These are phyloP conservation scores for Lentithecium fluviatile DNA, from an alignment of 495 filamentous ascomycete genomes.

Conservation along the genomic window DNA sequence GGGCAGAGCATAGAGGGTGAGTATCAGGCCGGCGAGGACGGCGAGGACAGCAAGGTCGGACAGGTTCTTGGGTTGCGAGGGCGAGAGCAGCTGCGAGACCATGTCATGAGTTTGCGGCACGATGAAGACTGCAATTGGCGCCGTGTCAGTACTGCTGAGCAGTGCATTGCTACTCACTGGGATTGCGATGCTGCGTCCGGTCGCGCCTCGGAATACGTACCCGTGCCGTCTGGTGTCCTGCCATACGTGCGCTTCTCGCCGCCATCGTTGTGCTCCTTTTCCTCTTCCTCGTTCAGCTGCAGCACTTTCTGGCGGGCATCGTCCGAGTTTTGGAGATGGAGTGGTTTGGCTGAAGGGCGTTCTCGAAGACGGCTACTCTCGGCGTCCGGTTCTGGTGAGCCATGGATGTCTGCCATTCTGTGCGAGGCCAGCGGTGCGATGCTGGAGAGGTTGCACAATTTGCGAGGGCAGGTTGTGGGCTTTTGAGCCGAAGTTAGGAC, in stretches of 20 bases:
- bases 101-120: constrained; percentile 97
- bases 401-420: constrained; percentile 12
- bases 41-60: constrained; percentile 80
- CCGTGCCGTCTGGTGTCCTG: constrained; percentile 82
- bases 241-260: constrained; percentile 79
- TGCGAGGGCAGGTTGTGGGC: not conserved
- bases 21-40: constrained; percentile 72
- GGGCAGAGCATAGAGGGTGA: constrained; percentile 70
- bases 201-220: constrained; percentile 53
- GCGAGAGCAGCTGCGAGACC: constrained; percentile 95
- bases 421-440: constrained; percentile 3
- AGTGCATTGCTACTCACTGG: too few species aligned
- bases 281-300: constrained; percentile 39
- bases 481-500: not conserved
- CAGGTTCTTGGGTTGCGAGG: constrained; percentile 91
- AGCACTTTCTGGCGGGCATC: constrained; percentile 28
- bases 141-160: constrained; percentile 8
- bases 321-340: constrained; percentile 10
- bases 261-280: constrained; percentile 49
- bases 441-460: constrained; percentile 1
- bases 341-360: constrained; percentile 17
- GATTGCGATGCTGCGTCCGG: not conserved
- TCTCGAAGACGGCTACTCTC: constrained; percentile 18
- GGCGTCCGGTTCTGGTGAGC: not conserved
- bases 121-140: constrained; percentile 70